These are phyloP conservation scores for Phellinidium pouzarii DNA, from an alignment of 1,284 basidiomycete species.

Conservation along the genomic window DNA sequence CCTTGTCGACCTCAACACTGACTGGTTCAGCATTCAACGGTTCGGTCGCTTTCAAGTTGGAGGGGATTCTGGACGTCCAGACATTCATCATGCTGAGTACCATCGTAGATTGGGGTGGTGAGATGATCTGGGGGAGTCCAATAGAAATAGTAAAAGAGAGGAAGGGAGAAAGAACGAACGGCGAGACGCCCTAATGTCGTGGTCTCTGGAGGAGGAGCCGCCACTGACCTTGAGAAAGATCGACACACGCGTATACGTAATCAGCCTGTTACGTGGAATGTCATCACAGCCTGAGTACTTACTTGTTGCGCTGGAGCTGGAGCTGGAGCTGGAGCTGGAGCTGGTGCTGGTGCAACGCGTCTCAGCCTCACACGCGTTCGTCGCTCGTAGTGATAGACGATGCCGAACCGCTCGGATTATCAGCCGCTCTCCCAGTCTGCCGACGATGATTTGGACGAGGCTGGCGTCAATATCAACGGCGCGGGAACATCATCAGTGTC, in stretches of 20 bases:
- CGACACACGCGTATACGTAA: background rate
- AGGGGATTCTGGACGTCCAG: conserved; percentile 7
- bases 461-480: conserved; percentile 4
- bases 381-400: conserved; percentile 19
- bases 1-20: background rate
- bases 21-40: background rate
- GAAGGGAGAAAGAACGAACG: background rate
- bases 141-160: conserved; percentile 1
- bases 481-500: conserved; percentile 31
- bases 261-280: background rate
- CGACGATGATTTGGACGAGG: conserved; percentile 49
- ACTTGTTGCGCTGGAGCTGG: too few relatives aligned
- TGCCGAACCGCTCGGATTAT: conserved; percentile 56
- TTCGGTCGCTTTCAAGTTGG: background rate
- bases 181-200: background rate
- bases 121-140: background rate
- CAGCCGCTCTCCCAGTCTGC: conserved; percentile 55
- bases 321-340: too few relatives aligned
- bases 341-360: too few relatives aligned
- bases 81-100: conserved; percentile 9
- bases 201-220: background rate
- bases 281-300: background rate
- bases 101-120: conserved; percentile 2
- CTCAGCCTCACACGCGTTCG: too few relatives aligned
- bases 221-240: background rate